Evolutionary conservation across 257 asterid genomes (phyloP).

Genomic region (Solanum chilense): DNA sequence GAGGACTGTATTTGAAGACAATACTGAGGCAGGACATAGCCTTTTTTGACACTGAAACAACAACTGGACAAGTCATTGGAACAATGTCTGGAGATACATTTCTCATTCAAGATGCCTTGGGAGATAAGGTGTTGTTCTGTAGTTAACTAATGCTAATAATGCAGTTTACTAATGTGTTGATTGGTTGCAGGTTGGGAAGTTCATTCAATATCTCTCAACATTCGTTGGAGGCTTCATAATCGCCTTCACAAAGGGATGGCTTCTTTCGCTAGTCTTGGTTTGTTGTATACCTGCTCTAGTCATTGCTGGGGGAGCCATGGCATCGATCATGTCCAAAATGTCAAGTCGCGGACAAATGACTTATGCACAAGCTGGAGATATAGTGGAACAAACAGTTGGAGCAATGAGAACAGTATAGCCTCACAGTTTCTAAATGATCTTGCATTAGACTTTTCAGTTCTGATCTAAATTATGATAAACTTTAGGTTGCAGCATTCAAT

Average conservation of each 20-base stretch:
- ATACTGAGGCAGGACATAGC: conserved; percentile 48
- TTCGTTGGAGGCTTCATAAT: conserved; percentile 31
- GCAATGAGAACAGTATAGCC: conserved; percentile 50
- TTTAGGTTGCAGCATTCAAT: conserved; percentile 61
- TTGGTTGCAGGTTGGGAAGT: conserved; percentile 37
- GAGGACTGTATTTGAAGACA: conserved; percentile 44
- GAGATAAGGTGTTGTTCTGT: conserved; percentile 39
- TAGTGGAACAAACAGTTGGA: conserved; percentile 48
- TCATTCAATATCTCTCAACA: conserved; percentile 26
- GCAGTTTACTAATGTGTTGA: neutral
- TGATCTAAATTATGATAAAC: neutral
- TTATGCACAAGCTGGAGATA: conserved; percentile 46
- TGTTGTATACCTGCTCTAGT: conserved; percentile 31
- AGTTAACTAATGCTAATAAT: neutral
- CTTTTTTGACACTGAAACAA: conserved; percentile 54
- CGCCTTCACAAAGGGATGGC: conserved; percentile 48
- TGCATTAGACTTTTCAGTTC: neutral
- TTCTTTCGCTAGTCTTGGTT: conserved; percentile 22
- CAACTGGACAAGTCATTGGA: conserved; percentile 48
- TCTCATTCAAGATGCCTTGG: conserved; percentile 82
- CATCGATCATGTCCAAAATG: conserved; percentile 21
- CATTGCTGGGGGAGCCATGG: conserved; percentile 24
- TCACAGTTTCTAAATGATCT: neutral
- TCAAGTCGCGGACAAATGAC: conserved; percentile 31
- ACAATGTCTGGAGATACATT: conserved; percentile 55